Conservation (phyloP, 2,329 filamentous ascomycete genomes). For the Chalaropsis ovoidea region DNA sequence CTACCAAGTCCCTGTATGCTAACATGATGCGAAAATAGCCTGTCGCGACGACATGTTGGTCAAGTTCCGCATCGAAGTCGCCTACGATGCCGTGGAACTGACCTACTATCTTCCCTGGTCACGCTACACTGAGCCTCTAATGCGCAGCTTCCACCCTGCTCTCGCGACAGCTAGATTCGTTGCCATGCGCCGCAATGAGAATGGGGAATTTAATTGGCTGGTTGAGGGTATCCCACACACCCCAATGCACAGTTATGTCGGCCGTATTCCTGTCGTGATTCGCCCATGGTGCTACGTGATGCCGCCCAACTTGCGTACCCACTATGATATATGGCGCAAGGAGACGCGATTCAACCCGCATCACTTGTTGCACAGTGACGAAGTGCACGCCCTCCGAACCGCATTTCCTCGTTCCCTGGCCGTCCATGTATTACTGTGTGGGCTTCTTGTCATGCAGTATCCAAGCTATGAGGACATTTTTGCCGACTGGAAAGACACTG, state of each 20-base stretch:
- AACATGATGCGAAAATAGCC: background rate
- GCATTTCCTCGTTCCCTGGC: conserved; percentile 16
- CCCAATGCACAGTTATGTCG: background rate
- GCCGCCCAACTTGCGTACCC: background rate
- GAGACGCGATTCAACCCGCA: conserved; percentile 11
- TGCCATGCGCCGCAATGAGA: conserved; percentile 10
- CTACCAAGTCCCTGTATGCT: background rate
- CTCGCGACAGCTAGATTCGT: conserved; percentile 2
- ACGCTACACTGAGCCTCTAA: background rate
- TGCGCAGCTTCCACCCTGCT: conserved; percentile 16
- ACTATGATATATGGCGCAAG: conserved; percentile 12
- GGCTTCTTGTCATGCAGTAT: conserved; percentile 17
- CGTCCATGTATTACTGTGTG: conserved; percentile 15
- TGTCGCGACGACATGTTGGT: conserved; percentile 10
- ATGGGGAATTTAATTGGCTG: conserved; percentile 3
- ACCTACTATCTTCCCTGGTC: background rate
- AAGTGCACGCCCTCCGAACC: conserved; percentile 4
- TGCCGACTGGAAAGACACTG: conserved; percentile 15
- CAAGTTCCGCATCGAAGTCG: background rate
- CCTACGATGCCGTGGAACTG: conserved; percentile 5
- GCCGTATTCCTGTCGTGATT: conserved; percentile 10
- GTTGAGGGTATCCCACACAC: conserved; percentile 11
- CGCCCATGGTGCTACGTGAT: conserved; percentile 21
- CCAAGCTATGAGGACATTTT: conserved; percentile 12
- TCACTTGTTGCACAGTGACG: conserved; percentile 12